A percentile compares a stretch with the other conserved stretches of the same genome.
Conservation (phyloP, 192 early-diverging fungal species). For the Lobulomyces angularis region DNA sequence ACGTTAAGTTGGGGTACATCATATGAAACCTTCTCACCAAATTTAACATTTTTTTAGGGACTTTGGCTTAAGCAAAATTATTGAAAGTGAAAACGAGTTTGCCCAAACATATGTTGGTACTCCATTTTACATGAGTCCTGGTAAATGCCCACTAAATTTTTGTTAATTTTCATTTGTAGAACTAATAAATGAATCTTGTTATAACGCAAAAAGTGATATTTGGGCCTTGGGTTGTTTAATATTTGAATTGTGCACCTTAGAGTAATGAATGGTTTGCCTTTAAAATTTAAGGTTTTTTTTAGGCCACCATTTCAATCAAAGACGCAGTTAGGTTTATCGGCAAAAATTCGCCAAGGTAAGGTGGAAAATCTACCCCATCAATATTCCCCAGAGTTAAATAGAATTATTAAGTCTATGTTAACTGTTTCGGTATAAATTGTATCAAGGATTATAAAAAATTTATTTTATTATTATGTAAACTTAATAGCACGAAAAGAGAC, state of each 20-base stretch:
- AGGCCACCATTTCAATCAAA: slow-evolving; percentile 64
- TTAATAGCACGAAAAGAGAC: too few relatives aligned
- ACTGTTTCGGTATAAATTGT: neutral
- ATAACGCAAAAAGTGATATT: slow-evolving; percentile 61
- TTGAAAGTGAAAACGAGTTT: slow-evolving; percentile 48
- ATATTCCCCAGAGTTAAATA: slow-evolving; percentile 25
- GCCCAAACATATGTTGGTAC: slow-evolving; percentile 70
- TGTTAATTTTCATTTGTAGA: slow-evolving; percentile 18
- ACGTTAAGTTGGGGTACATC: slow-evolving; percentile 65
- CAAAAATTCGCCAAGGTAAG: slow-evolving; percentile 46
- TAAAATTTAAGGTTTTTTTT: neutral
- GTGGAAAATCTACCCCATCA: slow-evolving; percentile 34
- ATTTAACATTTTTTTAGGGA: too few relatives aligned
- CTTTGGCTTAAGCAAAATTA: slow-evolving; percentile 58
- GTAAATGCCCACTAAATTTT: slow-evolving; percentile 18
- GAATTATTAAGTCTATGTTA: slow-evolving; percentile 7
- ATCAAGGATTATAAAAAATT: too few relatives aligned
- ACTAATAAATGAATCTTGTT: slow-evolving; percentile 49
- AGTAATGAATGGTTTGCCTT: slow-evolving; percentile 23
- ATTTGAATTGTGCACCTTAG: slow-evolving; percentile 59
- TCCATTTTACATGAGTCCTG: slow-evolving; percentile 70
- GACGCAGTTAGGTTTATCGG: slow-evolving; percentile 37
- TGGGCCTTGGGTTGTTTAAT: slow-evolving; percentile 68
- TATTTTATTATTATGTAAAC: too few relatives aligned
- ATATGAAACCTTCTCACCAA: too few relatives aligned